Conservation (phyloP, 192 early-diverging fungal species). For the Coemansia sp. region DNA sequence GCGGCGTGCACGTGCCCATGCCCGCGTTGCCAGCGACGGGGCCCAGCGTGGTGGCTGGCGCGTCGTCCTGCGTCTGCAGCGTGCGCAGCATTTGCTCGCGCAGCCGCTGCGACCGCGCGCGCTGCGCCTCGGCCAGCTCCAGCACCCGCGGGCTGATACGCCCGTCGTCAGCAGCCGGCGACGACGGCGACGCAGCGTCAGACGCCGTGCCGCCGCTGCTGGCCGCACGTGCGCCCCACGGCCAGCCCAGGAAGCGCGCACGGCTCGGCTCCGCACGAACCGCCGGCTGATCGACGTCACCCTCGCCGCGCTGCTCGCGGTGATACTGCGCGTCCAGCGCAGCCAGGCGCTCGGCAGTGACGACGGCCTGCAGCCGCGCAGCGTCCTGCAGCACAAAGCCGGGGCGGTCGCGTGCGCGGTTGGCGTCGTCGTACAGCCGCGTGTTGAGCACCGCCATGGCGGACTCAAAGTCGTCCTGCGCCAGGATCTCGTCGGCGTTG, state of each 20-base stretch:
- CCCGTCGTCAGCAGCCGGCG: conserved; percentile 1
- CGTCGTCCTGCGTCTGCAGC: conserved; percentile 30
- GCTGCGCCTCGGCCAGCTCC: conserved; percentile 36
- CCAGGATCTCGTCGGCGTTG: conserved; percentile 68
- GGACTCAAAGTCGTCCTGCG: conserved; percentile 76
- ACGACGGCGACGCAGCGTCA: background rate
- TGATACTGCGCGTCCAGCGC: conserved; percentile 54
- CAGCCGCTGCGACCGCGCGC: conserved; percentile 26
- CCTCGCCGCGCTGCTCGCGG: conserved; percentile 22
- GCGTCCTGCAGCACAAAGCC: conserved; percentile 75
- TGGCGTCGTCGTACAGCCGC: conserved; percentile 76
- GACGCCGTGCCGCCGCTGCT: background rate
- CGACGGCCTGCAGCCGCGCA: conserved; percentile 60
- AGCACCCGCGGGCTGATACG: conserved; percentile 29
- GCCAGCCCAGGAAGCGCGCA: background rate
- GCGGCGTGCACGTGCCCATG: background rate
- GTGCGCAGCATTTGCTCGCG: conserved; percentile 43
- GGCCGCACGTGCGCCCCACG: background rate
- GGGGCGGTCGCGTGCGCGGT: conserved; percentile 49
- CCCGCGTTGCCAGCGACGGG: background rate
- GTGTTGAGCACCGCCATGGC: conserved; percentile 78
- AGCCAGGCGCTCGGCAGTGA: conserved; percentile 71
- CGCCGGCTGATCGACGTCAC: background rate
- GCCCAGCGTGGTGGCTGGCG: conserved; percentile 26
- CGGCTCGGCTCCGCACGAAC: background rate